Conservation (phyloP, 176 grass and related monocot genomes). For the Aechmea fasciata region DNA sequence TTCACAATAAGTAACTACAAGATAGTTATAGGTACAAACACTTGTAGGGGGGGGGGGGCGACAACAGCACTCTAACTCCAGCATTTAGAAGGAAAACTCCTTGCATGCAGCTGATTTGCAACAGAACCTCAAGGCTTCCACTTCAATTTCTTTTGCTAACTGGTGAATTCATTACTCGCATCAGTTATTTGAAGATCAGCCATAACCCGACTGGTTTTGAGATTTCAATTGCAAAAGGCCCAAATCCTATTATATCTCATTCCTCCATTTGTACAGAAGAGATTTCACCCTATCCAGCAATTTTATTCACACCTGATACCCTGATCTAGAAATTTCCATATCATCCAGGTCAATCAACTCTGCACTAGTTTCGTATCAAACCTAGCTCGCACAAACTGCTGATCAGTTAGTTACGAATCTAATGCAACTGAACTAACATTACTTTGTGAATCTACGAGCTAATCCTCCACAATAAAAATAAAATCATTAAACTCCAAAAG, state of each 20-base stretch:
- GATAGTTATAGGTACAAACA: too few relatives aligned
- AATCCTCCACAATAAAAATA: too few relatives aligned
- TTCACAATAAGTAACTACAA: too few relatives aligned
- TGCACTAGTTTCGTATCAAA: not conserved
- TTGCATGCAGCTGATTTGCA: not conserved
- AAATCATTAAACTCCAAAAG: not conserved
- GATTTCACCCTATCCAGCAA: not conserved
- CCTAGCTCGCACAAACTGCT: not conserved
- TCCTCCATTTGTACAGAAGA: not conserved
- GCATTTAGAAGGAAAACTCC: not conserved
- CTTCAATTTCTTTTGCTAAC: not conserved
- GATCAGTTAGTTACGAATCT: not conserved
- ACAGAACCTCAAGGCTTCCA: not conserved
- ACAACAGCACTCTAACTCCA: not conserved
- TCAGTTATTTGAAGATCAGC: not conserved
- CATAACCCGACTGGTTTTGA: not conserved
- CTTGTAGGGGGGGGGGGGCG: too few relatives aligned
- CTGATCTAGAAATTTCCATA: constrained; percentile 4
- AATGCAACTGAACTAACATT: not conserved
- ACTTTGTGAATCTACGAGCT: too few relatives aligned
- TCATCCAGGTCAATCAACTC: not conserved
- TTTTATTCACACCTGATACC: not conserved
- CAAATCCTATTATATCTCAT: not conserved
- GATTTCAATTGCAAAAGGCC: not conserved
- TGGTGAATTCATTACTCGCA: not conserved